Conservation (phyloP, 2,329 filamentous ascomycete species). For the Sclerotinia glacialis region DNA sequence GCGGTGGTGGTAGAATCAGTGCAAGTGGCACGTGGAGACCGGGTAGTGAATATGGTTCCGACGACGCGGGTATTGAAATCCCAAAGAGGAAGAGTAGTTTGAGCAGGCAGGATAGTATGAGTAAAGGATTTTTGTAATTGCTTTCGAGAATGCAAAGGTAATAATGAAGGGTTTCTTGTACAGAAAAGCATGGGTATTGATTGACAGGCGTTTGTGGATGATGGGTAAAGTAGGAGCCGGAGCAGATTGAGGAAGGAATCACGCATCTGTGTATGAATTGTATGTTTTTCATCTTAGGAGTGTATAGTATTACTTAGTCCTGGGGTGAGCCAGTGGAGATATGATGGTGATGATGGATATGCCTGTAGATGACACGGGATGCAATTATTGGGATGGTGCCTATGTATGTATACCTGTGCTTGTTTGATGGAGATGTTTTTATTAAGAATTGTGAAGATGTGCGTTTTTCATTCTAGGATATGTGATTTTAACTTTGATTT, state of each 20-base stretch:
- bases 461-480: not conserved
- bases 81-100: conserved; percentile 66
- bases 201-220: not conserved
- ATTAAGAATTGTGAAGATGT: not conserved
- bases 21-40: conserved; percentile 32
- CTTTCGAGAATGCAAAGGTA: not conserved
- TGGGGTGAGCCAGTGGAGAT: not conserved
- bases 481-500: not conserved
- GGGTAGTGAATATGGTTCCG: conserved; percentile 40
- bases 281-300: conserved; percentile 7
- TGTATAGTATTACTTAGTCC: conserved; percentile 1
- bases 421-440: not conserved
- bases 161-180: not conserved
- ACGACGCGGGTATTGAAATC: conserved; percentile 47
- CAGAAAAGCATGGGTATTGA: not conserved
- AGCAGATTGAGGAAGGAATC: not conserved
- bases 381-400: not conserved
- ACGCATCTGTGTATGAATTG: conserved; percentile 5
- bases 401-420: conserved; percentile 5
- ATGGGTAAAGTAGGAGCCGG: not conserved
- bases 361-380: not conserved
- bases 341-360: not conserved
- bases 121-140: conserved; percentile 69
- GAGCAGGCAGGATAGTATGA: conserved; percentile 63
- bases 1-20: conserved; percentile 29